Percentiles rank a stretch among this genome's conserved stretches.
phyloP scores from a whole-genome alignment of 2,329 filamentous ascomycete species.

The Ceratocystis alfenasii region DNA sequence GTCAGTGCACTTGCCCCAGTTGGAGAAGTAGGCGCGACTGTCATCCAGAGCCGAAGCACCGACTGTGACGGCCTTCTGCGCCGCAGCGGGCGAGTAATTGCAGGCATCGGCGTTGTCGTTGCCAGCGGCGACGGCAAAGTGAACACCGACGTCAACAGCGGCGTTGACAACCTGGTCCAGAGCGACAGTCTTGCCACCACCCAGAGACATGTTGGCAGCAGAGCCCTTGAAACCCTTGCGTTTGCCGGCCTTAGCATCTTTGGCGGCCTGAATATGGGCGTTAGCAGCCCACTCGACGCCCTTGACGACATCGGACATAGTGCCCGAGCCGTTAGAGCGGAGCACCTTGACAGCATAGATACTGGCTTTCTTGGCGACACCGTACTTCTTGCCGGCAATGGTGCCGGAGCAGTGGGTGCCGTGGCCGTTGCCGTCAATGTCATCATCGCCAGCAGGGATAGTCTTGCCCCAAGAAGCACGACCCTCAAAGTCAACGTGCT shows the following conservation, averaged over 20 bases:
- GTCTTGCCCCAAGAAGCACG: conserved; percentile 96
- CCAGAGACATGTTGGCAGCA: conserved; percentile 97
- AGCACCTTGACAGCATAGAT: conserved; percentile 98
- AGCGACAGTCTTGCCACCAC: conserved; percentile 88
- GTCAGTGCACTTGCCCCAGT: conserved; percentile 98
- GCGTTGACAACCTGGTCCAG: conserved; percentile 90
- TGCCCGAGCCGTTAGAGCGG: conserved; percentile 89
- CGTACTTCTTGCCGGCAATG: conserved; percentile 95
- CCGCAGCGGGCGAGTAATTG: conserved; percentile 96
- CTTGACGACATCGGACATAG: conserved; percentile 98
- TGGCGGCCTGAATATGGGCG: conserved; percentile 62
- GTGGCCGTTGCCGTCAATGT: conserved; percentile 93
- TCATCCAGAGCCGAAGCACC: conserved; percentile 88
- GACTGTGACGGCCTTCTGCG: conserved; percentile 84
- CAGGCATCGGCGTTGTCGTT: conserved; percentile 99
- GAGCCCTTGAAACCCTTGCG: conserved; percentile 97
- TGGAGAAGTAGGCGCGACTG: conserved; percentile 99
- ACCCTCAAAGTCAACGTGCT: conserved; percentile 95
- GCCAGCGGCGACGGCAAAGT: conserved; percentile 96
- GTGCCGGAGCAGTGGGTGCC: conserved; percentile 99
- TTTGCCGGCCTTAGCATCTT: conserved; percentile 73
- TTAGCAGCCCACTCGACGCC: conserved; percentile 91
- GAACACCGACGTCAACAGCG: conserved; percentile 78
- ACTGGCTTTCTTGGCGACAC: conserved; percentile 97
- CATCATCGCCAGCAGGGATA: conserved; percentile 70